Conservation (phyloP, 768 basidiomycete species). For the Leccinum rimulosum region DNA sequence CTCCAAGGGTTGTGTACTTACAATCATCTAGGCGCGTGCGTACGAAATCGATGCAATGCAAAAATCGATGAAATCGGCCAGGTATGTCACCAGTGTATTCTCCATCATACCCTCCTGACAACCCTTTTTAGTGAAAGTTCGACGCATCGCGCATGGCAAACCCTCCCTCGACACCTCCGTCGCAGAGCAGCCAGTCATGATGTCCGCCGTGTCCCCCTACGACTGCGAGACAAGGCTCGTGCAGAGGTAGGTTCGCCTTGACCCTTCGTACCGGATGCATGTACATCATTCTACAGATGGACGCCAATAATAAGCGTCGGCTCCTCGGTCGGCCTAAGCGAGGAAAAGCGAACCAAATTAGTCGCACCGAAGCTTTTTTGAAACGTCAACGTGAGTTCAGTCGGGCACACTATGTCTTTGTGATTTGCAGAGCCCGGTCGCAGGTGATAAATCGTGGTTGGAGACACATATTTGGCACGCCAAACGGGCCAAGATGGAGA, state of each 20-base stretch:
- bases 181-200: conserved; percentile 94
- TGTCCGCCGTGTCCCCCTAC: conserved; percentile 83
- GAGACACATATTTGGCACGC: conserved; percentile 98
- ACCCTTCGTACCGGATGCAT: conserved; percentile 6
- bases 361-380: conserved; percentile 57
- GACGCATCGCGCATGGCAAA: conserved; percentile 87
- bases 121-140: conserved; percentile 50
- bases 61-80: conserved; percentile 75
- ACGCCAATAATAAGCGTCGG: conserved; percentile 44
- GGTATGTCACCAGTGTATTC: conserved; percentile 37
- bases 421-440: neutral
- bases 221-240: conserved; percentile 76
- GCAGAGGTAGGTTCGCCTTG: conserved; percentile 59
- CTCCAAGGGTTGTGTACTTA: neutral
- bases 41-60: conserved; percentile 94
- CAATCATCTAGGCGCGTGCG: conserved; percentile 60
- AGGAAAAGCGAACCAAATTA: conserved; percentile 58
- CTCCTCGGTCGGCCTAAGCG: conserved; percentile 50
- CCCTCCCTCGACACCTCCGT: conserved; percentile 86
- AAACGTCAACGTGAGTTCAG: conserved; percentile 66
- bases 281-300: conserved; percentile 49
- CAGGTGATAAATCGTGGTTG: conserved; percentile 88
- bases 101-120: neutral
- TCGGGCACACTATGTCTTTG: neutral
- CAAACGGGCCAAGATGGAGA: conserved; percentile 93